A percentile compares a stretch with the other conserved stretches of the same genome.
Conservation (phyloP, 1,284 basidiomycete genomes). For the Boletus sp. region DNA sequence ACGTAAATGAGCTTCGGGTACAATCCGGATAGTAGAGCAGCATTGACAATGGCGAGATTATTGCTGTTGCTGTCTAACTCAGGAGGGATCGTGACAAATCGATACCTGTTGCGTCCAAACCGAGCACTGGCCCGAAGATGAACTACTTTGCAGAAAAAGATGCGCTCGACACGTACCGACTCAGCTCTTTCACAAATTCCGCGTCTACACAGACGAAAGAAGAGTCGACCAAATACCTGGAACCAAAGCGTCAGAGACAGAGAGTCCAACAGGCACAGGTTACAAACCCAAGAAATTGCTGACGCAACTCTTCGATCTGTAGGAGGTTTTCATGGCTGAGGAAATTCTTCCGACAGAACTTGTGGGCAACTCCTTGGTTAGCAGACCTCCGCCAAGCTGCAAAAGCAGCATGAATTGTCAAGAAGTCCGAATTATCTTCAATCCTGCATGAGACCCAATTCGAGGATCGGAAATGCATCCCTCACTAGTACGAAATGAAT, state of each 20-base stretch:
- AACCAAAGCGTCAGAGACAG: slow-evolving; percentile 8
- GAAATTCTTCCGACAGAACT: slow-evolving; percentile 83
- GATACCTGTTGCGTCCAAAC: slow-evolving; percentile 69
- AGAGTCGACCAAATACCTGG: slow-evolving; percentile 81
- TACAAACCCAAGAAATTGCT: slow-evolving; percentile 80
- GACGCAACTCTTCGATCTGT: slow-evolving; percentile 95
- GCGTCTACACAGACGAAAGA: slow-evolving; percentile 75
- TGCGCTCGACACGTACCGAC: slow-evolving; percentile 42
- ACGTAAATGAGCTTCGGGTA: slow-evolving; percentile 88
- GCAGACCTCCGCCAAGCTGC: slow-evolving; percentile 80
- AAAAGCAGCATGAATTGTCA: slow-evolving; percentile 92
- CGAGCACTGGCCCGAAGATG: slow-evolving; percentile 50
- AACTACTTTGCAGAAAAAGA: not conserved
- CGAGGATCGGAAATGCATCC: slow-evolving; percentile 7
- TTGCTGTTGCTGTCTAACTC: slow-evolving; percentile 70
- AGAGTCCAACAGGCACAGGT: not conserved
- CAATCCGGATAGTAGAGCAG: slow-evolving; percentile 82
- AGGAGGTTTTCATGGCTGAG: slow-evolving; percentile 90
- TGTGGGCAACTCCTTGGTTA: slow-evolving; percentile 58
- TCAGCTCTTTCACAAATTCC: slow-evolving; percentile 68
- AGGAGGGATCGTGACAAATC: slow-evolving; percentile 74
- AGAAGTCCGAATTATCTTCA: slow-evolving; percentile 91
- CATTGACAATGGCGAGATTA: slow-evolving; percentile 67
- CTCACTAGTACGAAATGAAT: slow-evolving; percentile 73
- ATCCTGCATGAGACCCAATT: not conserved